phyloP scores from a whole-genome alignment of 108 stramenopile species.

The Cyclotella cryptica region DNA sequence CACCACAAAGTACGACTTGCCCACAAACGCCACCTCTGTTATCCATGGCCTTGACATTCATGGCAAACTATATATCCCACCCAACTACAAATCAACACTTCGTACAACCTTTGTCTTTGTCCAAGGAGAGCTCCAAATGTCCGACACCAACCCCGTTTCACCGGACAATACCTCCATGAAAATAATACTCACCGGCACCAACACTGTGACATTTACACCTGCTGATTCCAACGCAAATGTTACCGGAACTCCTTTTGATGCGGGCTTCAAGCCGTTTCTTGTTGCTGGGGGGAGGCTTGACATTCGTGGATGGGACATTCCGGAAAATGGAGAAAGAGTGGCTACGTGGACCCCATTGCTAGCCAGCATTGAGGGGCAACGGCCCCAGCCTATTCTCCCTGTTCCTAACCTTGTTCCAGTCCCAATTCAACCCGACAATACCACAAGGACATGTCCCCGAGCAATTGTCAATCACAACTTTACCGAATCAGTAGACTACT shows the following conservation, averaged over 20 bases:
- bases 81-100: conserved; percentile 47
- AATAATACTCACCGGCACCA: conserved; percentile 57
- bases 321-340: background rate
- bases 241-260: conserved; percentile 46
- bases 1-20: conserved; percentile 21
- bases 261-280: conserved; percentile 65
- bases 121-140: conserved; percentile 72
- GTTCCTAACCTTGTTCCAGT: background rate
- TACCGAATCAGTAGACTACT: conserved; percentile 17
- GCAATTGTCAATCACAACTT: conserved; percentile 39
- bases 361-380: conserved; percentile 21
- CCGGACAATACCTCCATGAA: conserved; percentile 52
- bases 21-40: background rate
- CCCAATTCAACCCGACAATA: conserved; percentile 11
- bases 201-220: conserved; percentile 46
- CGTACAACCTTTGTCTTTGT: conserved; percentile 64
- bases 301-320: conserved; percentile 51
- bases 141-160: conserved; percentile 49
- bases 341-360: conserved; percentile 46
- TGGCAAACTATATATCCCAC: conserved; percentile 64
- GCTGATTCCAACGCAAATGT: conserved; percentile 40
- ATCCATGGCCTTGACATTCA: conserved; percentile 58
- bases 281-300: conserved; percentile 69
- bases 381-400: conserved; percentile 15
- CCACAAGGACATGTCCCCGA: conserved; percentile 34